Conservation (phyloP, 2,329 filamentous ascomycete genomes). For the Fusarium sp. region DNA sequence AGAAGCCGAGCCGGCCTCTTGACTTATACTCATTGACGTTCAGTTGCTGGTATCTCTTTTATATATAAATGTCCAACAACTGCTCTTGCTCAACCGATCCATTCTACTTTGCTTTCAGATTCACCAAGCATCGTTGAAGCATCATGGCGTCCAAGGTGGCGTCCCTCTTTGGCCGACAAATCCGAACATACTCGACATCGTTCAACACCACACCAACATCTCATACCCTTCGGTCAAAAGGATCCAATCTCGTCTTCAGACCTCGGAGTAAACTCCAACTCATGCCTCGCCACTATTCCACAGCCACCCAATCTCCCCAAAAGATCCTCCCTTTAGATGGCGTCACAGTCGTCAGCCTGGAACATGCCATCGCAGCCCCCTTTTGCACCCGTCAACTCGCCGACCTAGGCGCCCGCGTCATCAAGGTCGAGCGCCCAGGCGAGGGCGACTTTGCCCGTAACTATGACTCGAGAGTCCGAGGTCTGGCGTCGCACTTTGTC, state of each 20-base stretch:
- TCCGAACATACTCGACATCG: background rate
- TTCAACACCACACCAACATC: background rate
- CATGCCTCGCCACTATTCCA: background rate
- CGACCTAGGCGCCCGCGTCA: slow-evolving; percentile 65
- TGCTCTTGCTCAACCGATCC: background rate
- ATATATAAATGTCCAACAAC: background rate
- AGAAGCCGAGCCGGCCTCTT: background rate
- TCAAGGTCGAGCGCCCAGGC: slow-evolving; percentile 65
- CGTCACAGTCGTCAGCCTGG: slow-evolving; percentile 63
- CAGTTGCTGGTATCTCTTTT: background rate
- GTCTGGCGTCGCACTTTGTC: slow-evolving; percentile 65
- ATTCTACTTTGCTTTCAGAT: background rate
- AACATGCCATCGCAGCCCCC: slow-evolving; percentile 66
- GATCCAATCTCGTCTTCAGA: background rate
- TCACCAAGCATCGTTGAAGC: background rate
- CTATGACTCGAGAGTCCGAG: slow-evolving; percentile 63
- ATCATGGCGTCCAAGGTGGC: background rate
- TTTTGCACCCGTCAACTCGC: slow-evolving; percentile 67
- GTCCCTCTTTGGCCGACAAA: background rate
- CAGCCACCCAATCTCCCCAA: background rate
- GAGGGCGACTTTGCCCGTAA: slow-evolving; percentile 65
- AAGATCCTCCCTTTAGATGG: slow-evolving; percentile 48
- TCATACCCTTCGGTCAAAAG: background rate
- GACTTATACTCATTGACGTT: background rate
- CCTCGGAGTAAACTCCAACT: background rate